A percentile compares a stretch with the other conserved stretches of the same genome.
Evolutionary conservation across 495 filamentous ascomycete species (phyloP).

Genomic region (Tuber microsphaerosporum): DNA sequence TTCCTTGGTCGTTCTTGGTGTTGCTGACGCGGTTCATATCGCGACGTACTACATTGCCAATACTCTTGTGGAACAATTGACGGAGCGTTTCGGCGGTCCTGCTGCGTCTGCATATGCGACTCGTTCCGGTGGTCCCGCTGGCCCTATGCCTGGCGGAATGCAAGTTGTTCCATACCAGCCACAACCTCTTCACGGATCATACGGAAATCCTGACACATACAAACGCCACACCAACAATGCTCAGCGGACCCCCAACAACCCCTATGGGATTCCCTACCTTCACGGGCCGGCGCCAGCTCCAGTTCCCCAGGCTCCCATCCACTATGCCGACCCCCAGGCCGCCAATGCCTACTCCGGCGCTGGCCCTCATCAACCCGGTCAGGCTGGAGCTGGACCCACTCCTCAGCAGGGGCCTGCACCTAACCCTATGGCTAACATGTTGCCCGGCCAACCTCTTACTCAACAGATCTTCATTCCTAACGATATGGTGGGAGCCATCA

Average conservation of each 20-base stretch:
- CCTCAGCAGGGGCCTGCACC: slow-evolving; percentile 46
- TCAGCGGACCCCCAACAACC: slow-evolving; percentile 52
- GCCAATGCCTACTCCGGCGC: slow-evolving; percentile 60
- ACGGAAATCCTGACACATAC: slow-evolving; percentile 82
- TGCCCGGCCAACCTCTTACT: slow-evolving; percentile 81
- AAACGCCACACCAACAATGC: slow-evolving; percentile 66
- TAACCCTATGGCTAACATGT: slow-evolving; percentile 66
- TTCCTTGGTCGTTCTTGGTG: slow-evolving; percentile 87
- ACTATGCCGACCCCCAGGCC: slow-evolving; percentile 63
- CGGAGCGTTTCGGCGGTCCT: slow-evolving; percentile 88
- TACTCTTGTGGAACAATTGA: slow-evolving; percentile 91
- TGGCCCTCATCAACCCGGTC: slow-evolving; percentile 69
- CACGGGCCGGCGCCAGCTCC: slow-evolving; percentile 57
- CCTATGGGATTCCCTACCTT: slow-evolving; percentile 65
- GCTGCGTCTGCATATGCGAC: slow-evolving; percentile 95
- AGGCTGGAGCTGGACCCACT: slow-evolving; percentile 50
- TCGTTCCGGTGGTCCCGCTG: slow-evolving; percentile 84
- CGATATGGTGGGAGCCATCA: slow-evolving; percentile 98
- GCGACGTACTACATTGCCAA: slow-evolving; percentile 97
- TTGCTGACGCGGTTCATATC: slow-evolving; percentile 93
- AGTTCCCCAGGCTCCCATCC: slow-evolving; percentile 63
- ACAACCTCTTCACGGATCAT: slow-evolving; percentile 83
- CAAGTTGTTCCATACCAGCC: slow-evolving; percentile 94
- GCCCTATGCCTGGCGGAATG: slow-evolving; percentile 91
- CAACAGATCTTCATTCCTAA: slow-evolving; percentile 99